Percentiles rank a stretch among this genome's conserved stretches.
phyloP scores from a whole-genome alignment of 345 rosid genomes.

The Aquilaria malaccensis region DNA sequence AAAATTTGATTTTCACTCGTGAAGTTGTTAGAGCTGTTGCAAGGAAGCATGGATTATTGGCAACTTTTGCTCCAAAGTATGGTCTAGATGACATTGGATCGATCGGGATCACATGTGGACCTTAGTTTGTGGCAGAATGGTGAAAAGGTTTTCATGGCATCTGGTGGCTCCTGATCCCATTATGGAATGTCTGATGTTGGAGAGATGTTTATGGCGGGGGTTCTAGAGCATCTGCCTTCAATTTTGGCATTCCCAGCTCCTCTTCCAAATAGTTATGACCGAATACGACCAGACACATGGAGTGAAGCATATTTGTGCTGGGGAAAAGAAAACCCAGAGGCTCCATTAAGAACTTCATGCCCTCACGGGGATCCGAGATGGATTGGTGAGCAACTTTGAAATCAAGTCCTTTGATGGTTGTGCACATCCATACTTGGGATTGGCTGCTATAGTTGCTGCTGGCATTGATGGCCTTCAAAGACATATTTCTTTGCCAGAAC shows the following conservation, averaged over 20 bases:
- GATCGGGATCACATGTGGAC: conserved; percentile 87
- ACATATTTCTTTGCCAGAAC: conserved; percentile 63
- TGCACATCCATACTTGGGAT: conserved; percentile 78
- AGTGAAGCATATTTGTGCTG: conserved; percentile 97
- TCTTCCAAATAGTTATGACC: conserved; percentile 94
- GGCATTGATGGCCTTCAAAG: conserved; percentile 87
- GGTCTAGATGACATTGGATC: conserved; percentile 74
- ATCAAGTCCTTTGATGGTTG: conserved; percentile 86
- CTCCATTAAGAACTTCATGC: conserved; percentile 76
- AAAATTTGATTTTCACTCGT: conserved; percentile 69
- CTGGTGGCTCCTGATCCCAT: conserved; percentile 39
- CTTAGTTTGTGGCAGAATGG: conserved; percentile 74
- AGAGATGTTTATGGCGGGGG: conserved; percentile 88
- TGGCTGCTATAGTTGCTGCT: conserved; percentile 72
- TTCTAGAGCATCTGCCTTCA: conserved; percentile 81
- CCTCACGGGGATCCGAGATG: conserved; percentile 75
- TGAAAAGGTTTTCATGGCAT: conserved; percentile 69
- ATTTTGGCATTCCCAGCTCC: conserved; percentile 83
- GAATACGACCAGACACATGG: conserved; percentile 90
- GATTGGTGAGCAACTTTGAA: conserved; percentile 88
- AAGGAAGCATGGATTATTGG: conserved; percentile 75
- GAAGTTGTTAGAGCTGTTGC: conserved; percentile 78
- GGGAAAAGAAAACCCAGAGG: conserved; percentile 97
- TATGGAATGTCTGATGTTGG: conserved; percentile 76
- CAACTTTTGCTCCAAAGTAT: conserved; percentile 93